Base-by-base conservation (phyloP, 2,329 filamentous ascomycete genomes). In the Aspergillus brunneoviolaceus region DNA sequence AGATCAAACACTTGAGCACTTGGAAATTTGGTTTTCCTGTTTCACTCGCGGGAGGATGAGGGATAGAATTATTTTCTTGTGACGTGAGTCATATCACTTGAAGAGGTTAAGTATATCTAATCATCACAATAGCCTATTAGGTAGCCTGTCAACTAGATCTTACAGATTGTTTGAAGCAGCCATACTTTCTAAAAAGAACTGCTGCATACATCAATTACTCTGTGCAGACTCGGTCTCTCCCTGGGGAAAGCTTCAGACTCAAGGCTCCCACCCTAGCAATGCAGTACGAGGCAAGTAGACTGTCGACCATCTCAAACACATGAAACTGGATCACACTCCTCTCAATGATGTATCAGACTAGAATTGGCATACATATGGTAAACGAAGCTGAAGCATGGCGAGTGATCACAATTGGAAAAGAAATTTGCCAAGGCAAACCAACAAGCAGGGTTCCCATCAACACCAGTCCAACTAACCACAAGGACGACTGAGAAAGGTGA, bases 311-410 rank as follows among this genome's bases (percentile, higher is more conserved):
- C 55, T 62, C 58, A 62, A 59, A 55, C 59, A 59, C 64, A 53
- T 57, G 59, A 62, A 66, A 61, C 57, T 63, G 61, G 56, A 63
- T 60, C 60, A 64, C 65, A 63, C 68, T 67, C 68, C 68, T 50
- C 62, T 65, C 60, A 65, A 70, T 68, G 67, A 63, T 61, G 49
- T 57, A 65, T 60, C 57, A 66, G 57, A 55, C 49, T 55, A 59
- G 23, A 51, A 59, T 51, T 50, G 57, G 57, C 33, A 55, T 59
- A 59, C 50, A 57, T 29, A 64, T 39, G 58, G 61, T 29, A 55
- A 47, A 57, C 52, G 51, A 51, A 31, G 57, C 58, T 52, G 42
- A 51, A 55, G 51, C 56, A 49, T 48, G 42, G 50, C 59, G 52
- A 57, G 33, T 59, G 39, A 55, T 21, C 57, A 42, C 48, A 49